These are phyloP conservation scores for Sporothrix pallida DNA, from an alignment of 2,329 filamentous ascomycete species.

Conservation along the genomic window DNA sequence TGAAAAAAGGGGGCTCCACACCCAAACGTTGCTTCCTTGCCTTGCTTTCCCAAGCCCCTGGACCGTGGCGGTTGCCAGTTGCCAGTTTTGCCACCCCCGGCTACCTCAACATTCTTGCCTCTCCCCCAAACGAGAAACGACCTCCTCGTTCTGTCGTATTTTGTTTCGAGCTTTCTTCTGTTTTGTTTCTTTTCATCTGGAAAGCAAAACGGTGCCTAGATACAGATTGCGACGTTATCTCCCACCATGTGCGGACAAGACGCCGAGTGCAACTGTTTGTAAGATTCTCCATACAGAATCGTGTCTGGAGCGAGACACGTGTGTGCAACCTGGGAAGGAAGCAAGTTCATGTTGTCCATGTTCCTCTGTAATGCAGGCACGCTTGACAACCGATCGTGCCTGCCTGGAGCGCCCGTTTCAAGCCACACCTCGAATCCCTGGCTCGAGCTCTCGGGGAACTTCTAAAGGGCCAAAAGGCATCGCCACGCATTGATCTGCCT, in stretches of 20 bases:
- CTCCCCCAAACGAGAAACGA: background rate
- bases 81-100: background rate
- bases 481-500: constrained; percentile 21
- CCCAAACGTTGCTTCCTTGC: constrained; percentile 26
- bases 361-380: background rate
- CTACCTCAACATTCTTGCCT: background rate
- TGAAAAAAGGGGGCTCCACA: constrained; percentile 28
- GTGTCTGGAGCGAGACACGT: background rate
- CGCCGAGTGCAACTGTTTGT: no score
- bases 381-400: constrained; percentile 4
- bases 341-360: background rate
- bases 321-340: background rate
- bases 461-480: background rate
- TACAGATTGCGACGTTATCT: constrained; percentile 12
- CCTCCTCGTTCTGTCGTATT: background rate
- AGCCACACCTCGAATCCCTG: constrained; percentile 10
- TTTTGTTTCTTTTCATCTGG: background rate
- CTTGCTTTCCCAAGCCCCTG: constrained; percentile 18
- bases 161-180: background rate
- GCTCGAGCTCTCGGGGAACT: background rate
- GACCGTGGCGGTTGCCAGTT: background rate
- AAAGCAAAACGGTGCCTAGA: background rate
- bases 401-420: constrained; percentile 20
- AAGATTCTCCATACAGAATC: no score
- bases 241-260: no score